phyloP scores from a whole-genome alignment of 768 basidiomycete species.

The Termitomyces sp. region DNA sequence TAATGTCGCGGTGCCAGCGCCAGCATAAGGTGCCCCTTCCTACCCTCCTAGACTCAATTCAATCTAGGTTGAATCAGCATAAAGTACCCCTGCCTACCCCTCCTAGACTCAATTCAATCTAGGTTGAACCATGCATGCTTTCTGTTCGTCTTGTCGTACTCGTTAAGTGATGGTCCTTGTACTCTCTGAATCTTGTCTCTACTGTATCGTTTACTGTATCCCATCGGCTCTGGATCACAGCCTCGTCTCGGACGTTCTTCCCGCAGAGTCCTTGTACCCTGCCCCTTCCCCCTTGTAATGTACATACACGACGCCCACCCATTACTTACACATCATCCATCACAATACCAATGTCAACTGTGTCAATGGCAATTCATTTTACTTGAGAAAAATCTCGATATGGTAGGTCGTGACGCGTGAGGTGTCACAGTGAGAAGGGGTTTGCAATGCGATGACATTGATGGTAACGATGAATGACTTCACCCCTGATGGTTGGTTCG shows the following conservation, averaged over 20 bases:
- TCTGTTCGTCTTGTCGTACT: not conserved
- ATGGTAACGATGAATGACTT: too few species aligned
- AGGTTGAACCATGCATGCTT: not conserved
- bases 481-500: too few species aligned
- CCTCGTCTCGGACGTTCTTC: not conserved
- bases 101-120: not conserved
- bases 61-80: not conserved
- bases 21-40: not conserved
- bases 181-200: not conserved
- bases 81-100: not conserved
- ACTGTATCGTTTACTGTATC: constrained; percentile 1
- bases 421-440: too few species aligned
- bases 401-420: too few species aligned
- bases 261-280: not conserved
- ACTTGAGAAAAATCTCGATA: too few species aligned
- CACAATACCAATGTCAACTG: not conserved
- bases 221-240: not conserved
- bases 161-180: not conserved
- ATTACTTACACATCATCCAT: not conserved
- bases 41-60: not conserved
- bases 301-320: not conserved
- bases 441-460: too few species aligned
- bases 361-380: not conserved
- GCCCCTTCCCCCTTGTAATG: not conserved
- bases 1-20: constrained; percentile 12